Evolutionary conservation across 768 basidiomycete genomes (phyloP).

Genomic region (Boletus subparvulus): DNA sequence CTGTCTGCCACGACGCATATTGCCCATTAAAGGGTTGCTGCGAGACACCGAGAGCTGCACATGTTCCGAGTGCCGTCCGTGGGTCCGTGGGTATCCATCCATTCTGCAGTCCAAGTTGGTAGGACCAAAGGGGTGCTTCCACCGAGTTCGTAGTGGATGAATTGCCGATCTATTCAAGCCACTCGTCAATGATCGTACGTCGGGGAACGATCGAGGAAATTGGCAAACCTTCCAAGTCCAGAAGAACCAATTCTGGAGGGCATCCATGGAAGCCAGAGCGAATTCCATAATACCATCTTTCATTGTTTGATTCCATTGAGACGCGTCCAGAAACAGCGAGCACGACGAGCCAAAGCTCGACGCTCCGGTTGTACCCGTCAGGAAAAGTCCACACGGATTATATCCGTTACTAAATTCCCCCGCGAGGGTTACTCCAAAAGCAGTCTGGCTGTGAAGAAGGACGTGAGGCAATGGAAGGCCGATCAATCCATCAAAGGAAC

Average conservation of each 20-base stretch:
- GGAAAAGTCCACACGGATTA: conserved; percentile 63
- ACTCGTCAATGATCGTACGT: neutral
- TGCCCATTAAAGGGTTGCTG: conserved; percentile 48
- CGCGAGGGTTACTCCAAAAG: conserved; percentile 69
- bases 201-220: neutral
- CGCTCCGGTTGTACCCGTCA: conserved; percentile 35
- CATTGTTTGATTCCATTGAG: conserved; percentile 49
- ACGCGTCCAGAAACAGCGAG: conserved; percentile 47
- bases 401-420: conserved; percentile 76
- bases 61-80: conserved; percentile 61
- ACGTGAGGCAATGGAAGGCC: neutral
- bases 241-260: conserved; percentile 67
- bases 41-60: conserved; percentile 50
- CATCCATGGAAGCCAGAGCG: conserved; percentile 61
- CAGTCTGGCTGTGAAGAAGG: conserved; percentile 36
- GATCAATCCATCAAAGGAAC: conserved; percentile 12
- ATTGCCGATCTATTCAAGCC: conserved; percentile 49
- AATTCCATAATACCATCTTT: conserved; percentile 54
- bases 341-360: conserved; percentile 34
- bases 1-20: conserved; percentile 68
- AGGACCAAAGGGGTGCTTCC: conserved; percentile 65
- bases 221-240: conserved; percentile 71
- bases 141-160: conserved; percentile 49
- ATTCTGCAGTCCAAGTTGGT: conserved; percentile 63
- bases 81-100: conserved; percentile 84